Percentiles rank a stretch among this genome's conserved stretches.
Evolutionary conservation across 23 red algal genomes (phyloP).

Genomic region (Gracilariopsis chorda): DNA sequence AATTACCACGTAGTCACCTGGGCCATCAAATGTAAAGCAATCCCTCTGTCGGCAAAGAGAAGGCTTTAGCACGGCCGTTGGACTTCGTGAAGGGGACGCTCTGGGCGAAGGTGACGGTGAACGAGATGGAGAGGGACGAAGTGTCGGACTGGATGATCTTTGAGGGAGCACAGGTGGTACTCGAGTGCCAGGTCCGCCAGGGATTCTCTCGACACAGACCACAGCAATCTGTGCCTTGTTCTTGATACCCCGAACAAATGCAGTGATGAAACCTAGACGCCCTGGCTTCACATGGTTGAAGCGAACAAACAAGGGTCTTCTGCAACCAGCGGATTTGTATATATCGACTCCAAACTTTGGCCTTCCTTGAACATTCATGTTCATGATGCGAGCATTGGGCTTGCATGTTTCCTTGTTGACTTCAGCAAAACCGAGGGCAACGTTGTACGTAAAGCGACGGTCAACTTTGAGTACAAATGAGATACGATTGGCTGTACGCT

Average conservation of each 20-base stretch:
- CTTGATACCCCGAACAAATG: not conserved
- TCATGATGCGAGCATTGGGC: not conserved
- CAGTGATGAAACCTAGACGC: not conserved
- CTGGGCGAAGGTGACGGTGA: not conserved
- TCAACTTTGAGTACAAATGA: not conserved
- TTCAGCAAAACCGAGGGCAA: conserved; percentile 10
- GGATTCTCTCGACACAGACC: not conserved
- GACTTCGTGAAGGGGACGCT: not conserved
- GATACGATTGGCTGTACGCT: conserved; percentile 2
- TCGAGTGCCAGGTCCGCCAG: not conserved
- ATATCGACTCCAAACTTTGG: conserved; percentile 20
- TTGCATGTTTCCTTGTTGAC: not conserved
- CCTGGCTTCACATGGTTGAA: not conserved
- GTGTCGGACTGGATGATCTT: not conserved
- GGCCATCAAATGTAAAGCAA: conserved; percentile 12
- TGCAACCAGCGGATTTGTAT: not conserved
- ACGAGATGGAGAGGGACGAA: not conserved
- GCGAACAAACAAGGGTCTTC: not conserved
- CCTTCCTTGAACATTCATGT: not conserved
- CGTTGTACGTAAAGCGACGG: not conserved
- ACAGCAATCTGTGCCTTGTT: not conserved
- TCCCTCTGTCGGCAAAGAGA: not conserved
- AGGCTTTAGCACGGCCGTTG: not conserved
- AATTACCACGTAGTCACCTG: conserved; percentile 15
- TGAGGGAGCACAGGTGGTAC: not conserved